Conservation (phyloP, 75 land plant genomes). For the Picea sitchensis region DNA sequence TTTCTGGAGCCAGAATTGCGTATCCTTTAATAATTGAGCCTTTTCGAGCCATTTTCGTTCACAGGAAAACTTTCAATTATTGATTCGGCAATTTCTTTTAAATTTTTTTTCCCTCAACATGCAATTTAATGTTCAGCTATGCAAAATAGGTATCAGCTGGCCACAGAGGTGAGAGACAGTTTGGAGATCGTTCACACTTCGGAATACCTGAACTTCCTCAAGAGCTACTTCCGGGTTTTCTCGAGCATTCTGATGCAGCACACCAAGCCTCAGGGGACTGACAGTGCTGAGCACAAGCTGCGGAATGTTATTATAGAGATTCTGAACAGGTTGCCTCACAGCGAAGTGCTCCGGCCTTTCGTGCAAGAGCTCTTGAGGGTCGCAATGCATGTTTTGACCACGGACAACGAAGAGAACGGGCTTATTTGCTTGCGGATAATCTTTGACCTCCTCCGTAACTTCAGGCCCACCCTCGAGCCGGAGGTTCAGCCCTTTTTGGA, state of each 20-base stretch:
- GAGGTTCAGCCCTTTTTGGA: slow-evolving; percentile 98
- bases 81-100: neutral
- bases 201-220: slow-evolving; percentile 93
- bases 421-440: slow-evolving; percentile 90
- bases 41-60: neutral
- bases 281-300: slow-evolving; percentile 88
- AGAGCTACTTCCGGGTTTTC: slow-evolving; percentile 91
- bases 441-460: slow-evolving; percentile 89
- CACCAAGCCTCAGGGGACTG: slow-evolving; percentile 78
- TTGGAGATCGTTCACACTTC: slow-evolving; percentile 95
- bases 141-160: slow-evolving; percentile 75
- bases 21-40: slow-evolving; percentile 14
- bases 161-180: slow-evolving; percentile 91
- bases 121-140: slow-evolving; percentile 50
- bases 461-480: slow-evolving; percentile 79
- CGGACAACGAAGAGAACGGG: slow-evolving; percentile 96
- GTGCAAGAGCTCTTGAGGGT: slow-evolving; percentile 92
- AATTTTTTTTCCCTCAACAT: slow-evolving; percentile 3
- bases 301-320: slow-evolving; percentile 90
- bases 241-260: slow-evolving; percentile 62
- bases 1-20: slow-evolving; percentile 84
- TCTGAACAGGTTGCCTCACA: slow-evolving; percentile 92
- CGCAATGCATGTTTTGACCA: slow-evolving; percentile 82
- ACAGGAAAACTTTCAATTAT: neutral
- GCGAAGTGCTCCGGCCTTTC: slow-evolving; percentile 92